Conservation (phyloP, 345 rosid genomes). For the Bruguiera sexangula region DNA sequence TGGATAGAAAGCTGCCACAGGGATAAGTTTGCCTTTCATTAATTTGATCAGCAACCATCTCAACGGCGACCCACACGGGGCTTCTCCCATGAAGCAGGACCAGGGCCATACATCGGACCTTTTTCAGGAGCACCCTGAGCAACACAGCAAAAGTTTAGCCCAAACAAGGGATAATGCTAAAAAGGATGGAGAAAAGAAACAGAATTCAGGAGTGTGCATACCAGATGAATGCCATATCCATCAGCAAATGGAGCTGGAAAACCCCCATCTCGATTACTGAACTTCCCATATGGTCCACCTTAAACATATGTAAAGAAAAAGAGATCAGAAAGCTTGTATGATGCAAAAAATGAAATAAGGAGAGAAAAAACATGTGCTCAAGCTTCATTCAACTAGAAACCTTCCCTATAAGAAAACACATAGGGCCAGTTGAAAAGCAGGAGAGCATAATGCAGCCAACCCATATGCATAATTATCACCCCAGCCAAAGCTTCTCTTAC, state of each 20-base stretch:
- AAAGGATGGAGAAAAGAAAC: slow-evolving; percentile 1
- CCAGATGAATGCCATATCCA: slow-evolving; percentile 60
- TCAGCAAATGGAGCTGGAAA: slow-evolving; percentile 64
- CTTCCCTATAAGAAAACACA: background rate
- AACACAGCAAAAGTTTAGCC: slow-evolving; percentile 13
- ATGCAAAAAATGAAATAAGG: background rate
- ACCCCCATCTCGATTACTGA: slow-evolving; percentile 44
- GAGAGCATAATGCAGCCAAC: background rate
- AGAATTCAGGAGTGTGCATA: slow-evolving; percentile 22
- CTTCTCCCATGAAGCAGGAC: slow-evolving; percentile 76
- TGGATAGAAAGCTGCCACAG: slow-evolving; percentile 16
- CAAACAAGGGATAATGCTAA: slow-evolving; percentile 8
- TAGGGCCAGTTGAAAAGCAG: background rate
- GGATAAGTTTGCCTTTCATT: slow-evolving; percentile 24
- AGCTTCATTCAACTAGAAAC: background rate
- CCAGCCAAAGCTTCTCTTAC: background rate
- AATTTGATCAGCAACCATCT: slow-evolving; percentile 25
- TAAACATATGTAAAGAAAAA: slow-evolving; percentile 21
- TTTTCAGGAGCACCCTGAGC: slow-evolving; percentile 63
- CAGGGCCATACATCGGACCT: slow-evolving; percentile 60
- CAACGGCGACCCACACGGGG: slow-evolving; percentile 58
- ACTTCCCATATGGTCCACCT: slow-evolving; percentile 80
- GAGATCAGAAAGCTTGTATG: slow-evolving; percentile 11
- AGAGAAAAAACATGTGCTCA: background rate
- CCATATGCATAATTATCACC: background rate